Conservation (phyloP, 1,284 basidiomycete genomes). For the Naganishia sp. region DNA sequence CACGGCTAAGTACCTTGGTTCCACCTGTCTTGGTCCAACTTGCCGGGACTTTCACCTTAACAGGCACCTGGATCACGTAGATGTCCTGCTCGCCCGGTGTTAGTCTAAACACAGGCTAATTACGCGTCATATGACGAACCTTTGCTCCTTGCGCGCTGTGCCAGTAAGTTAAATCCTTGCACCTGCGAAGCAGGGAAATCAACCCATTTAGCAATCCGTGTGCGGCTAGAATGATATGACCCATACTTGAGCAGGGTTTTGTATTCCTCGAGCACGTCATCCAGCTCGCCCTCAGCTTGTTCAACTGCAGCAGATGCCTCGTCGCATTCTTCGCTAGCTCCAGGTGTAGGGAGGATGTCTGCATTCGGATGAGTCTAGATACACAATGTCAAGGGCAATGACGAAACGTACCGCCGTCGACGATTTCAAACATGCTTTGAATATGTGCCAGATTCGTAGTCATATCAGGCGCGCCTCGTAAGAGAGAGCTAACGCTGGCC, state of each 20-base stretch:
- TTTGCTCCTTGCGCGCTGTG: constrained; percentile 81
- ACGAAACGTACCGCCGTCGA: constrained; percentile 63
- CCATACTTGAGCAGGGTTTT: constrained; percentile 63
- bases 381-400: neutral
- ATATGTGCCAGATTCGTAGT: constrained; percentile 64
- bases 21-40: constrained; percentile 81
- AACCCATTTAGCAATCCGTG: too few species aligned
- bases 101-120: neutral
- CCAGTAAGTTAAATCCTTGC: constrained; percentile 69
- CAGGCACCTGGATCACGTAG: constrained; percentile 74
- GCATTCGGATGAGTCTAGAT: constrained; percentile 2
- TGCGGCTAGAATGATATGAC: neutral
- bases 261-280: constrained; percentile 64
- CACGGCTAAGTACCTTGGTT: constrained; percentile 65
- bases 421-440: constrained; percentile 67
- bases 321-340: constrained; percentile 84
- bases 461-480: constrained; percentile 80
- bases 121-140: constrained; percentile 48
- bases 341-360: constrained; percentile 69
- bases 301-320: constrained; percentile 68
- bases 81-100: constrained; percentile 65
- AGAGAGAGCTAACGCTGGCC: constrained; percentile 68
- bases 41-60: constrained; percentile 65
- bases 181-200: constrained; percentile 49
- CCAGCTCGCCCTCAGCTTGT: constrained; percentile 69